A percentile compares a stretch with the other conserved stretches of the same genome.
These are phyloP conservation scores for Coelastrella sp. DNA, from an alignment of 139 green algal genomes.

Conservation along the genomic window DNA sequence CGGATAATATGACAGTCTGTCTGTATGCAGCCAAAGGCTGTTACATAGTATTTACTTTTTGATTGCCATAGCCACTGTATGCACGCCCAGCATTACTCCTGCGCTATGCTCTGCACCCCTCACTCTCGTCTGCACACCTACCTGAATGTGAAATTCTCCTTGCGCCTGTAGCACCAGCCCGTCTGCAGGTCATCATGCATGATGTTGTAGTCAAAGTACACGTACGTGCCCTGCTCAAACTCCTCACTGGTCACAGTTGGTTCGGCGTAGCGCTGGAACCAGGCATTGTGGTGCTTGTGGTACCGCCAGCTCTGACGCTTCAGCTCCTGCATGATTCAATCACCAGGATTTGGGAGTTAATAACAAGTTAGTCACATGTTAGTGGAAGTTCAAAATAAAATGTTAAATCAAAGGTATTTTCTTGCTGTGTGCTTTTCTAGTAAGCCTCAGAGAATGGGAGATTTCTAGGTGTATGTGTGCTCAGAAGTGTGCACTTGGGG, in stretches of 20 bases:
- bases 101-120: too few relatives aligned
- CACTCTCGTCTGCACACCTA: background rate
- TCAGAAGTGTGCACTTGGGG: too few relatives aligned
- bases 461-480: too few relatives aligned
- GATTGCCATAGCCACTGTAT: too few relatives aligned
- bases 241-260: slow-evolving; percentile 90
- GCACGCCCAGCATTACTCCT: background rate
- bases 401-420: too few relatives aligned
- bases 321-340: slow-evolving; percentile 70
- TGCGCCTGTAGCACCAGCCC: slow-evolving; percentile 91
- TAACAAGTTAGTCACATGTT: background rate
- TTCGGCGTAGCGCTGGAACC: slow-evolving; percentile 91
- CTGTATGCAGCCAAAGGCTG: too few relatives aligned
- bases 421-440: background rate
- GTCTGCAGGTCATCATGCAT: slow-evolving; percentile 79
- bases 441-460: background rate
- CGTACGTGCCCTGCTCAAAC: slow-evolving; percentile 91
- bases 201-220: slow-evolving; percentile 91
- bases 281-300: slow-evolving; percentile 94
- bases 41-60: too few relatives aligned
- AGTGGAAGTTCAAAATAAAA: background rate
- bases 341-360: background rate
- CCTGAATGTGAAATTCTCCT: slow-evolving; percentile 94
- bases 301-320: slow-evolving; percentile 96
- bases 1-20: too few relatives aligned